Conservation (phyloP, 2,329 filamentous ascomycete genomes). For the Fusarium pininemorale region DNA sequence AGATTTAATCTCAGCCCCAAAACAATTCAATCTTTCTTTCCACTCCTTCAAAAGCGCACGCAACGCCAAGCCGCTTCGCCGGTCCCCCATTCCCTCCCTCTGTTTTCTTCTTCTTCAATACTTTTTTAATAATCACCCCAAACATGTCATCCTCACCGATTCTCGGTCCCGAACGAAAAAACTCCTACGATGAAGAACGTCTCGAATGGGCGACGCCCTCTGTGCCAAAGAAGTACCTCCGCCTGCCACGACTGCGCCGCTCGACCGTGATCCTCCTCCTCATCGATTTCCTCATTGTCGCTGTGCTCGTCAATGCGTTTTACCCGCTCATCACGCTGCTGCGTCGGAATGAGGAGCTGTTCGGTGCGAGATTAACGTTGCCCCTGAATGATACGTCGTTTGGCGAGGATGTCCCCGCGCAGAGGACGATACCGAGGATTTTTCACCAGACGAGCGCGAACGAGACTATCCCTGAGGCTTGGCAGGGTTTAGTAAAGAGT, state of each 20-base stretch:
- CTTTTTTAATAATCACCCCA: neutral
- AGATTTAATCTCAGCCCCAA: constrained; percentile 4
- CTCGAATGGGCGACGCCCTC: constrained; percentile 35
- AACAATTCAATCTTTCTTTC: constrained; percentile 3
- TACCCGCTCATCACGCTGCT: constrained; percentile 77
- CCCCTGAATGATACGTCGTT: constrained; percentile 71
- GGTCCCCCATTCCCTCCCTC: neutral
- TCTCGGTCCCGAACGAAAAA: constrained; percentile 16
- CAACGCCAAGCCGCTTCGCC: neutral
- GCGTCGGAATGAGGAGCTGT: constrained; percentile 53
- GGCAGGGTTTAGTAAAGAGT: constrained; percentile 71
- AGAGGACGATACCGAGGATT: constrained; percentile 77
- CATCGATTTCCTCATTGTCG: constrained; percentile 70
- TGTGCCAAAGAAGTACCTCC: constrained; percentile 37
- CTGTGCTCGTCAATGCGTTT: constrained; percentile 71
- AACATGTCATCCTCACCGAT: constrained; percentile 24
- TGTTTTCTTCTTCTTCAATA: neutral
- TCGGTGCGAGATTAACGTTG: constrained; percentile 40
- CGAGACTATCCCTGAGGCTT: constrained; percentile 72
- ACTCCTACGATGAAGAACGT: constrained; percentile 41
- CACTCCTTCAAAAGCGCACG: constrained; percentile 1
- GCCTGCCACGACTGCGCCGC: constrained; percentile 33
- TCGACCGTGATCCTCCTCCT: constrained; percentile 66
- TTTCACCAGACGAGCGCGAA: constrained; percentile 81
- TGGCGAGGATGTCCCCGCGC: constrained; percentile 59